Evolutionary conservation across 1,139 yeast genomes (phyloP).

Genomic region (Pneumocystis oryctolagi): DNA sequence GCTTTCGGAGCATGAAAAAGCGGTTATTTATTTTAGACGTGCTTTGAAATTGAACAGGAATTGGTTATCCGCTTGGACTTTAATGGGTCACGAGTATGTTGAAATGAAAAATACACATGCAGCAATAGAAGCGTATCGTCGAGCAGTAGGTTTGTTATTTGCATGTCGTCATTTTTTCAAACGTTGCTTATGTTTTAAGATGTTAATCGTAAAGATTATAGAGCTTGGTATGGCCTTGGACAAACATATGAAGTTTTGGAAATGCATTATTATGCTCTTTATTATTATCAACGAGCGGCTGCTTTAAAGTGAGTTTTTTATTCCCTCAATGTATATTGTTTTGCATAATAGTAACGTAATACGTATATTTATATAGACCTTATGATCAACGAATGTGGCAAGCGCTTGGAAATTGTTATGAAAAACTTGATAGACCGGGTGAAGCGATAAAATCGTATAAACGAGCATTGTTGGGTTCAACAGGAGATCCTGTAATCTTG

Average conservation of each 20-base stretch:
- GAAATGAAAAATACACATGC: constrained; percentile 94
- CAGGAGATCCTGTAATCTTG: constrained; percentile 36
- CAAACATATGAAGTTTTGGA: constrained; percentile 96
- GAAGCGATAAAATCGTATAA: constrained; percentile 48
- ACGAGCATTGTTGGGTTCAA: constrained; percentile 28
- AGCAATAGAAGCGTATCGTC: constrained; percentile 85
- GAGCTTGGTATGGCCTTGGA: constrained; percentile 98
- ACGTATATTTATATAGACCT: constrained; percentile 31
- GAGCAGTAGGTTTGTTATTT: constrained; percentile 46
- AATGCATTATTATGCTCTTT: constrained; percentile 83
- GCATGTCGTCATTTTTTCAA: neutral
- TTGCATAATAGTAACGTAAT: no score
- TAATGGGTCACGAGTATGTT: constrained; percentile 98
- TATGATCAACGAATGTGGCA: constrained; percentile 92
- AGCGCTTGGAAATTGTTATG: constrained; percentile 83
- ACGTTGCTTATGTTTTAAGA: constrained; percentile 25
- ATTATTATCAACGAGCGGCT: constrained; percentile 85
- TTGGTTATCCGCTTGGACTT: constrained; percentile 88
- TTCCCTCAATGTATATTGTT: no score
- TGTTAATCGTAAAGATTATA: constrained; percentile 71
- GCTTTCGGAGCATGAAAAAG: constrained; percentile 86
- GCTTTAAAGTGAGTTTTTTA: constrained; percentile 38
- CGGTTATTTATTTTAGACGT: constrained; percentile 80
- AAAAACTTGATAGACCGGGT: constrained; percentile 51
- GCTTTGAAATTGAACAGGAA: constrained; percentile 70